Evolutionary conservation across 1,284 basidiomycete genomes (phyloP), one percentile per base, ranked within the genome.

Genomic region (Blastosporella zonata): DNA sequence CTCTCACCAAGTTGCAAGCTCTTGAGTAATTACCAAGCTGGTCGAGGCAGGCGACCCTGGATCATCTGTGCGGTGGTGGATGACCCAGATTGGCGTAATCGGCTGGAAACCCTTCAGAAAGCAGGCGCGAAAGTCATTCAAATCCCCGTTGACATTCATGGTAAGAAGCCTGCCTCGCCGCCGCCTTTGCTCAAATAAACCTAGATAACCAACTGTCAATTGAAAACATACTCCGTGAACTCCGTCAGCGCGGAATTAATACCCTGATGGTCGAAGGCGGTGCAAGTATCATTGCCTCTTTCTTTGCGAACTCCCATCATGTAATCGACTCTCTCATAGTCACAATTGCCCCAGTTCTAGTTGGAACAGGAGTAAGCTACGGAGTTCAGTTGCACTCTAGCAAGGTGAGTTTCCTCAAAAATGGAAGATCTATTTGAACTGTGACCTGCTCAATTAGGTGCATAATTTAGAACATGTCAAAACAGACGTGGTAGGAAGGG

Each of bases 181-280:
- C 15, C 7, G 33, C 6, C 23, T 27, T 25, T 35, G 18, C 39
- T 36, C 13, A 49, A 10, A 40, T 25, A 17, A 4, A 23, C 37
- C 15, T 36, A 54, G 49, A 43, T 22, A 20, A 41, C 20, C 61
- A 64, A 36, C 67, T 85, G 31, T 69, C 78, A 6, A 71, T 90
- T 3, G 59, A 66, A 0, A 62, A 64, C 6, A 64, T 90, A 9
- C 78, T 93, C 2, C 59, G 56, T 10, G 69, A 71, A 6, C 71
- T 94, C 21, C 65, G 67, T 18, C 62, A 67, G 9, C 67, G 77
- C 20, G 82, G 80, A 8, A 75, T 97, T 50, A 68, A 68, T 6
- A 86, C 85, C 2, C 72, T 97, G 45, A 99, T 99, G 96, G 87
- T 97, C 8, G 96, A 99, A 72, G 96, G 96, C 44, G 96, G 96